These are phyloP conservation scores for Gossypium turneri DNA, from an alignment of 345 rosid species.

Conservation along the genomic window DNA sequence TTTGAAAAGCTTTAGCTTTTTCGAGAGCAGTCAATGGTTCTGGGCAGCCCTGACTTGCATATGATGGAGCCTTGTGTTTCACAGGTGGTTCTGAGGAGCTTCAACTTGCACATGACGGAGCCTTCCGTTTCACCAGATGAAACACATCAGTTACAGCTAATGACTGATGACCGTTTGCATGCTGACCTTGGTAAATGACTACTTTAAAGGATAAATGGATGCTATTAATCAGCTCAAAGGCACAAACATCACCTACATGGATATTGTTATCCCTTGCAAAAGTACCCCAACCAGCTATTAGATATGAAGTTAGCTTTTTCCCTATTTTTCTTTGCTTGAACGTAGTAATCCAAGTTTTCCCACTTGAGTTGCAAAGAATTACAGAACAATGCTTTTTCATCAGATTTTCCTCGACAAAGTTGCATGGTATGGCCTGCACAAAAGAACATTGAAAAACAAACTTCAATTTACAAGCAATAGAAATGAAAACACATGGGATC, in stretches of 20 bases:
- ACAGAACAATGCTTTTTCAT: not conserved
- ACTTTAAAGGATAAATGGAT: slow-evolving; percentile 4
- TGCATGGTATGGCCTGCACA: slow-evolving; percentile 10
- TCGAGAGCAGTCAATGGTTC: not conserved
- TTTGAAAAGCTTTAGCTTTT: not conserved
- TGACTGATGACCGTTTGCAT: not conserved
- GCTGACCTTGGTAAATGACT: not conserved
- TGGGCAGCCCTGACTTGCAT: not conserved
- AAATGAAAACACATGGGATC: not conserved
- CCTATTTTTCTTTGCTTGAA: not conserved
- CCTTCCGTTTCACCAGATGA: not conserved
- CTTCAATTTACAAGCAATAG: not conserved
- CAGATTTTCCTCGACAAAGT: slow-evolving; percentile 9
- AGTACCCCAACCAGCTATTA: not conserved
- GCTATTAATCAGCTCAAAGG: slow-evolving; percentile 10
- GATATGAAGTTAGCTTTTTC: not conserved
- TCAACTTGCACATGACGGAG: not conserved
- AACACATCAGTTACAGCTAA: not conserved
- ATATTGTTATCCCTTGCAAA: slow-evolving; percentile 7
- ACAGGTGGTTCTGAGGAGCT: not conserved
- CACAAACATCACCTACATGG: slow-evolving; percentile 10
- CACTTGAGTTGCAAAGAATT: slow-evolving; percentile 10
- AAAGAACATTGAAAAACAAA: not conserved
- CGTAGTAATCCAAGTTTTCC: slow-evolving; percentile 19
- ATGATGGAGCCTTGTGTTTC: not conserved